phyloP scores from a whole-genome alignment of 352 stramenopile species.

The Phytophthora foliorum region DNA sequence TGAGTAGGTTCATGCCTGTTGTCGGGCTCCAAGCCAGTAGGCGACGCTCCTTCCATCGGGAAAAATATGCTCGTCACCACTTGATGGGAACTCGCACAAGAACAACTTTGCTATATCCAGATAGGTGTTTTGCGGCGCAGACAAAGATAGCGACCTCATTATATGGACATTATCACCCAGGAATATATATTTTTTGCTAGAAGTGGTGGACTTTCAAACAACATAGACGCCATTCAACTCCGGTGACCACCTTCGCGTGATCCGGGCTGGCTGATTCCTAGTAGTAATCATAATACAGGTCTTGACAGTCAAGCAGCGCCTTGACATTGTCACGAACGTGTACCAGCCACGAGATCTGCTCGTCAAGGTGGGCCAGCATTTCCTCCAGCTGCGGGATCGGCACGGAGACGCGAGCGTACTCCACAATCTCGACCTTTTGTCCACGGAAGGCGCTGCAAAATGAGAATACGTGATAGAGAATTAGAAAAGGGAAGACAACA shows the following conservation, averaged over 20 bases:
- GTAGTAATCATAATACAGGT: conserved; percentile 48
- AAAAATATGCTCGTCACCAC: background rate
- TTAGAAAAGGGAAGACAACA: background rate
- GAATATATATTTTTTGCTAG: conserved; percentile 32
- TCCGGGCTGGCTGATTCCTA: conserved; percentile 1
- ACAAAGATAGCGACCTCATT: conserved; percentile 30
- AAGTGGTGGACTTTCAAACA: conserved; percentile 19
- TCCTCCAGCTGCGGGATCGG: conserved; percentile 85
- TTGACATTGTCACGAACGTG: conserved; percentile 81
- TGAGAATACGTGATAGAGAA: background rate
- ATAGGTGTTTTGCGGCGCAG: background rate
- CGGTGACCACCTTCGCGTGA: no score
- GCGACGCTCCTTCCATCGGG: background rate
- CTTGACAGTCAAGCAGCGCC: conserved; percentile 75
- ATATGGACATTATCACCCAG: conserved; percentile 1
- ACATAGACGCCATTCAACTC: conserved; percentile 13
- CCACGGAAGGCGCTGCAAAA: conserved; percentile 67
- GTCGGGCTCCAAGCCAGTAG: background rate
- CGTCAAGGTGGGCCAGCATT: conserved; percentile 74
- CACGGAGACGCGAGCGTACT: conserved; percentile 73
- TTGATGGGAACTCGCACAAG: background rate
- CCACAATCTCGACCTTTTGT: conserved; percentile 83
- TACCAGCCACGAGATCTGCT: conserved; percentile 72
- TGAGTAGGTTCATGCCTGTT: background rate
- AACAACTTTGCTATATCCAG: conserved; percentile 14